Percentiles rank a stretch among this genome's conserved stretches.
Evolutionary conservation across 2,329 filamentous ascomycete species (phyloP).

Genomic region (Sporothrix luriei): DNA sequence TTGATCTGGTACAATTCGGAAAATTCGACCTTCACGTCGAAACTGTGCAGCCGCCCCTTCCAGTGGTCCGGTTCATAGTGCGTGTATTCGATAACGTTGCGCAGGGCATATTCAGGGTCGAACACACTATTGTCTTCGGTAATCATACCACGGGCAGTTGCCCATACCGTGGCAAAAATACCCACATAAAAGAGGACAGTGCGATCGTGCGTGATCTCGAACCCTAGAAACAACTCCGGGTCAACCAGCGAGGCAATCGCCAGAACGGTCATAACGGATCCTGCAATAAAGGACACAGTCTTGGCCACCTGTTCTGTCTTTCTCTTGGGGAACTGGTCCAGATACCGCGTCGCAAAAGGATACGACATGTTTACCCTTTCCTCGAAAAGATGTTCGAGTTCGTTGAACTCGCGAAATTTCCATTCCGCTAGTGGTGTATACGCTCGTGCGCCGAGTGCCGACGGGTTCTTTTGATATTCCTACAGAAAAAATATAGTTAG

Average conservation of each 20-base stretch:
- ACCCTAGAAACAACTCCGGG: constrained; percentile 84
- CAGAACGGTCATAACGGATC: constrained; percentile 82
- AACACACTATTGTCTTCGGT: constrained; percentile 88
- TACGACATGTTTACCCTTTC: constrained; percentile 92
- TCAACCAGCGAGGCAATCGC: constrained; percentile 84
- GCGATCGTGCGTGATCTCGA: constrained; percentile 85
- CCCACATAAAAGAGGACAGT: constrained; percentile 91
- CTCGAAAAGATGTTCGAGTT: constrained; percentile 87
- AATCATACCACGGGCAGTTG: constrained; percentile 76
- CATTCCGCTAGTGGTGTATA: constrained; percentile 94
- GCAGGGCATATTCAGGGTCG: constrained; percentile 86
- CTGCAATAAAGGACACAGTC: constrained; percentile 84
- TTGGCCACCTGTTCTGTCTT: constrained; percentile 84
- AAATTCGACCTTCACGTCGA: constrained; percentile 90
- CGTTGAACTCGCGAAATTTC: constrained; percentile 99
- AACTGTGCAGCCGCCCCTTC: constrained; percentile 86
- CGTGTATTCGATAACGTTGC: constrained; percentile 87
- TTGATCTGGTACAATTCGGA: constrained; percentile 89
- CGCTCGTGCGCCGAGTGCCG: constrained; percentile 80
- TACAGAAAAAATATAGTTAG: constrained; percentile 44
- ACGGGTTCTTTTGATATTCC: constrained; percentile 95
- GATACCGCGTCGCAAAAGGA: constrained; percentile 86
- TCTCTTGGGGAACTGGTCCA: constrained; percentile 95
- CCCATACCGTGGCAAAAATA: constrained; percentile 80
- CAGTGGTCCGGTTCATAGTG: constrained; percentile 90